Evolutionary conservation across 208 protist genomes (phyloP).

Genomic region (Wallacemonas sp.): DNA sequence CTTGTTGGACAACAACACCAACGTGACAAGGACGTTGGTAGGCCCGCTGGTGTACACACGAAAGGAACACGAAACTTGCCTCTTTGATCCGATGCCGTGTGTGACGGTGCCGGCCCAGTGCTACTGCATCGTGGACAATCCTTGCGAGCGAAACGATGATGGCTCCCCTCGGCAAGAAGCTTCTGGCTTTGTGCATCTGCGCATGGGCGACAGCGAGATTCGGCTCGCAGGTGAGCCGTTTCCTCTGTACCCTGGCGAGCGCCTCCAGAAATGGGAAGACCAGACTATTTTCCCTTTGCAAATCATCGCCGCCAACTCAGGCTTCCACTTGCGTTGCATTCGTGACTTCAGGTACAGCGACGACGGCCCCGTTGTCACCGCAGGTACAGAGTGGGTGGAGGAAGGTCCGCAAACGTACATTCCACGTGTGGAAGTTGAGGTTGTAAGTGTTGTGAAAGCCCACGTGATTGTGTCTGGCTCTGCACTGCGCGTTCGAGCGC

Average conservation of each 20-base stretch:
- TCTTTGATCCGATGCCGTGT: constrained; percentile 83
- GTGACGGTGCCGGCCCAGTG: constrained; percentile 62
- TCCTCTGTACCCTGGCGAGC: constrained; percentile 91
- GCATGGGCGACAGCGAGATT: constrained; percentile 92
- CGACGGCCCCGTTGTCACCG: constrained; percentile 21
- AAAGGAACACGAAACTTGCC: constrained; percentile 90
- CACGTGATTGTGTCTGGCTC: constrained; percentile 80
- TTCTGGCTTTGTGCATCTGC: constrained; percentile 79
- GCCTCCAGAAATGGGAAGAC: constrained; percentile 32
- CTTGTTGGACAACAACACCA: constrained; percentile 95
- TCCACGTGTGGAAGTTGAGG: constrained; percentile 82
- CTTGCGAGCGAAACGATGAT: constrained; percentile 41
- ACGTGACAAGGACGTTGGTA: constrained; percentile 72
- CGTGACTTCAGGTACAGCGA: constrained; percentile 56
- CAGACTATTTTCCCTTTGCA: constrained; percentile 60
- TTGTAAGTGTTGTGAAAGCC: constrained; percentile 69
- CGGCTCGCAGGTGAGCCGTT: constrained; percentile 91
- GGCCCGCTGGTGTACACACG: constrained; percentile 94
- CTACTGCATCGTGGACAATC: constrained; percentile 81
- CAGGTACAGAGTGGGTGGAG: constrained; percentile 93
- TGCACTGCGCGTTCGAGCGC: constrained; percentile 85
- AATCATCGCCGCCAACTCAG: constrained; percentile 79
- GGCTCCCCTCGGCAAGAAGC: constrained; percentile 48
- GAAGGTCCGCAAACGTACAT: constrained; percentile 90
- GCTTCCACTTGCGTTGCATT: constrained; percentile 84